Percentiles rank a stretch among this genome's conserved stretches.
phyloP scores from a whole-genome alignment of 257 asterid species.

The Voacanga thouarsii region DNA sequence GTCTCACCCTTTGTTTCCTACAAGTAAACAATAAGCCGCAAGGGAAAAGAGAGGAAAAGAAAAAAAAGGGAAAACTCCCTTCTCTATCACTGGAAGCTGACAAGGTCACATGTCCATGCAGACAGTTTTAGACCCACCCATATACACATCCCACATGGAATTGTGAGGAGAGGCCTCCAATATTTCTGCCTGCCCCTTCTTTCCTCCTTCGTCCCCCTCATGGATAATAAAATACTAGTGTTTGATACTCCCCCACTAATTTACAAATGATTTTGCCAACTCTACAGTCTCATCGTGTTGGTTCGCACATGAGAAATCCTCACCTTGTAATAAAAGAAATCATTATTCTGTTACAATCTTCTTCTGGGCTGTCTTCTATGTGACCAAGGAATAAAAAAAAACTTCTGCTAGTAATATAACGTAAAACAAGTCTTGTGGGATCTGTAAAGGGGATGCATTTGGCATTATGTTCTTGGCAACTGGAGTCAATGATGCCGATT shows the following conservation, averaged over 20 bases:
- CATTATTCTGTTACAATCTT: conserved; percentile 16
- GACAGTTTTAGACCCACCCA: conserved; percentile 53
- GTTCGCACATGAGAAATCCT: conserved; percentile 21
- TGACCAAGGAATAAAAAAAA: conserved; percentile 16
- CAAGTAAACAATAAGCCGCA: neutral
- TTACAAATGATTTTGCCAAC: conserved; percentile 20
- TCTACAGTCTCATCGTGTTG: conserved; percentile 16
- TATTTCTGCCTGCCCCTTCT: conserved; percentile 12
- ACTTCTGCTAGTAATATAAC: neutral
- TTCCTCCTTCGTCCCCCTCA: conserved; percentile 11
- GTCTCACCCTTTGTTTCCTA: no score
- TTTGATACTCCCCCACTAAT: neutral
- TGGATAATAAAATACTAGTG: conserved; percentile 11
- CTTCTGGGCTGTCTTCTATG: conserved; percentile 24
- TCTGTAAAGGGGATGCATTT: conserved; percentile 26
- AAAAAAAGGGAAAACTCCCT: conserved; percentile 4
- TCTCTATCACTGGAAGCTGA: conserved; percentile 39
- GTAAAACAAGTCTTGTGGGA: conserved; percentile 29
- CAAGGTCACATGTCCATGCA: conserved; percentile 61
- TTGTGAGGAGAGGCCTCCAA: conserved; percentile 30
- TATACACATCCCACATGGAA: conserved; percentile 54
- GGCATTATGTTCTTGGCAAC: conserved; percentile 14
- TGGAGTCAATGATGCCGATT: conserved; percentile 19
- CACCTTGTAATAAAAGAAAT: neutral
- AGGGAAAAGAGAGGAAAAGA: neutral